phyloP scores from a whole-genome alignment of 2,329 filamentous ascomycete species.

The Fragosphaeria purpurea region DNA sequence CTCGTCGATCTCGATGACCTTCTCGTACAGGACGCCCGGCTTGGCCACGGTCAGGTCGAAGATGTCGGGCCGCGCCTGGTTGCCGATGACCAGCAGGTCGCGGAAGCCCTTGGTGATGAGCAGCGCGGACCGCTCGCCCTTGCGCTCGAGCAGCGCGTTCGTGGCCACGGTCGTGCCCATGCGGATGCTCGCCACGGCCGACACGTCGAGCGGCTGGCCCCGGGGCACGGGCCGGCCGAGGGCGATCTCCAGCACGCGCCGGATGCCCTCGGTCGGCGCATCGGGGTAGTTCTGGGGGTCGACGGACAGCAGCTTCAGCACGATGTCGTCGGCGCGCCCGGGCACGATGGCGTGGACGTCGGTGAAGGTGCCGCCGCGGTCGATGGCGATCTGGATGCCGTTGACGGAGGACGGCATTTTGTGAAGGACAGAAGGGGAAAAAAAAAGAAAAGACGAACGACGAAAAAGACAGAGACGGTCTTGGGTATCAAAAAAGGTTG shows the following conservation, averaged over 20 bases:
- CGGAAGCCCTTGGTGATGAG: conserved; percentile 81
- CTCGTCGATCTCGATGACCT: conserved; percentile 79
- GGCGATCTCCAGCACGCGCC: conserved; percentile 30
- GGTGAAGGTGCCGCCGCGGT: conserved; percentile 10
- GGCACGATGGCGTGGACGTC: conserved; percentile 19
- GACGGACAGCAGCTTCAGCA: conserved; percentile 55
- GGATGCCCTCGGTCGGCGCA: conserved; percentile 59
- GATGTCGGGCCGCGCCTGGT: conserved; percentile 80
- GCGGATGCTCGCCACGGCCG: conserved; percentile 28
- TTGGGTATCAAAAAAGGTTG: too few species aligned
- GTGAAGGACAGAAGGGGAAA: background rate
- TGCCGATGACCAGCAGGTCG: conserved; percentile 80
- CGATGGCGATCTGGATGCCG: conserved; percentile 7
- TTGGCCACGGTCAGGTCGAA: conserved; percentile 82
- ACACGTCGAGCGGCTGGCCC: conserved; percentile 38
- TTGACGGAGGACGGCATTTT: background rate
- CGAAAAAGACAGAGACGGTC: too few species aligned
- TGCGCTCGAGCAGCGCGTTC: conserved; percentile 80
- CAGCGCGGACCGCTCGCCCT: conserved; percentile 83
- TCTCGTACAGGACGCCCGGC: conserved; percentile 76
- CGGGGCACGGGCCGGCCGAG: conserved; percentile 46
- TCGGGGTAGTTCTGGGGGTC: conserved; percentile 59
- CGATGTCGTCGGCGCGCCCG: conserved; percentile 23
- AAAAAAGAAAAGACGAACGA: too few species aligned
- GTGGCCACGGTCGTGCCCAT: conserved; percentile 96